These are phyloP conservation scores for Wakefieldia striispora DNA, from an alignment of 768 basidiomycete species.

Conservation along the genomic window DNA sequence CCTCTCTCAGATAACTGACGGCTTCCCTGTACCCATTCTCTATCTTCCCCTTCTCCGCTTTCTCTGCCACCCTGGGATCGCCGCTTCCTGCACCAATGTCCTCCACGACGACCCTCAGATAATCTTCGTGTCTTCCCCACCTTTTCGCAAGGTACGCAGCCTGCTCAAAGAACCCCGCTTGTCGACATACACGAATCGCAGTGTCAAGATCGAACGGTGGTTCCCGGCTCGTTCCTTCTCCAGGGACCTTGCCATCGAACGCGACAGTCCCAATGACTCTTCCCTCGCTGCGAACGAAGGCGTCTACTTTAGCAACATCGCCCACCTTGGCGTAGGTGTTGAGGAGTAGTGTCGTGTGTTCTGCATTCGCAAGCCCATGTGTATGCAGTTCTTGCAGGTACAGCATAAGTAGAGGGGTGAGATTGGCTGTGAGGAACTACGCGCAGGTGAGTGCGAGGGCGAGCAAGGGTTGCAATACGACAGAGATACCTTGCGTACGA, in stretches of 20 bases:
- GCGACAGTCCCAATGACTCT: conserved; percentile 33
- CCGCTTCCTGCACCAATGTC: conserved; percentile 54
- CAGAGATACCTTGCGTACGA: conserved; percentile 83
- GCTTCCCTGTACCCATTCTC: conserved; percentile 62
- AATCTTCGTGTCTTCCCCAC: conserved; percentile 90
- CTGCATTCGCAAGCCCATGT: conserved; percentile 85
- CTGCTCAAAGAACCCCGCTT: conserved; percentile 95
- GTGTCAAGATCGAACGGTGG: conserved; percentile 97
- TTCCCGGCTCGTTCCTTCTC: conserved; percentile 53
- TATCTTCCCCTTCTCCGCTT: conserved; percentile 35
- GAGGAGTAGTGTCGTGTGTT: conserved; percentile 93
- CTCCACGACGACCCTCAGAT: conserved; percentile 90
- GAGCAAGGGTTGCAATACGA: conserved; percentile 29
- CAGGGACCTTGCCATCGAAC: conserved; percentile 21
- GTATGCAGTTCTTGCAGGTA: conserved; percentile 96
- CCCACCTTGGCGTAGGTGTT: conserved; percentile 98
- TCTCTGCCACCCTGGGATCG: conserved; percentile 11
- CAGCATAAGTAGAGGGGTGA: conserved; percentile 92
- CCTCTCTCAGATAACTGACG: conserved; percentile 69
- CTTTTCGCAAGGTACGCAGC: conserved; percentile 91
- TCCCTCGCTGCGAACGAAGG: conserved; percentile 89
- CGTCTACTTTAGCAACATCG: conserved; percentile 83
- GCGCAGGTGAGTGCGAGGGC: neutral
- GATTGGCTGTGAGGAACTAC: conserved; percentile 96
- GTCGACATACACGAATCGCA: conserved; percentile 93